These are phyloP conservation scores for Paramecium pentaurelia DNA, from an alignment of 73 alveolate species.

Conservation along the genomic window DNA sequence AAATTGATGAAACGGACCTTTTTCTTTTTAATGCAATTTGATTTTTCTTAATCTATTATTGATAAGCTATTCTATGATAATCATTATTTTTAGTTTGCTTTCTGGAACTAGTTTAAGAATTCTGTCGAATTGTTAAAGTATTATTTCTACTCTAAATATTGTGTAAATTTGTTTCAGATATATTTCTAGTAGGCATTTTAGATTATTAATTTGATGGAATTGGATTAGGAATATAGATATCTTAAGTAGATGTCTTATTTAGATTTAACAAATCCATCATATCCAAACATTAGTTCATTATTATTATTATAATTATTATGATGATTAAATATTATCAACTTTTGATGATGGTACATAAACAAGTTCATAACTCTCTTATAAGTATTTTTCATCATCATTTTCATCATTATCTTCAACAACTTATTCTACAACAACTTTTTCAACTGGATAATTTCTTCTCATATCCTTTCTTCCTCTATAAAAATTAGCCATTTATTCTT, in stretches of 20 bases:
- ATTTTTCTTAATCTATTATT: not conserved
- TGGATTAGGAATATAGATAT: not conserved
- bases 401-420: not conserved
- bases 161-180: not conserved
- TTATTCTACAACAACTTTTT: not conserved
- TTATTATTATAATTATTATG: not conserved
- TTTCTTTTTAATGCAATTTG: not conserved
- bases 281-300: not conserved
- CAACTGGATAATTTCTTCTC: not conserved
- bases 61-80: not conserved
- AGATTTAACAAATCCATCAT: not conserved
- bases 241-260: not conserved
- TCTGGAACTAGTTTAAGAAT: not conserved
- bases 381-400: conserved; percentile 10
- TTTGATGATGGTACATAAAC: not conserved
- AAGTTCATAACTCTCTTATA: not conserved
- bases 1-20: not conserved
- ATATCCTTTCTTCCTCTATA: not conserved
- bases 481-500: not conserved
- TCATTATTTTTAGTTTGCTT: not conserved
- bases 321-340: not conserved
- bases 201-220: not conserved
- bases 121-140: not conserved
- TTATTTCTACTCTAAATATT: not conserved
- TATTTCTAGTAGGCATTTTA: not conserved